phyloP scores from a whole-genome alignment of 768 basidiomycete genomes.

The Cystobasidium tubakii region DNA sequence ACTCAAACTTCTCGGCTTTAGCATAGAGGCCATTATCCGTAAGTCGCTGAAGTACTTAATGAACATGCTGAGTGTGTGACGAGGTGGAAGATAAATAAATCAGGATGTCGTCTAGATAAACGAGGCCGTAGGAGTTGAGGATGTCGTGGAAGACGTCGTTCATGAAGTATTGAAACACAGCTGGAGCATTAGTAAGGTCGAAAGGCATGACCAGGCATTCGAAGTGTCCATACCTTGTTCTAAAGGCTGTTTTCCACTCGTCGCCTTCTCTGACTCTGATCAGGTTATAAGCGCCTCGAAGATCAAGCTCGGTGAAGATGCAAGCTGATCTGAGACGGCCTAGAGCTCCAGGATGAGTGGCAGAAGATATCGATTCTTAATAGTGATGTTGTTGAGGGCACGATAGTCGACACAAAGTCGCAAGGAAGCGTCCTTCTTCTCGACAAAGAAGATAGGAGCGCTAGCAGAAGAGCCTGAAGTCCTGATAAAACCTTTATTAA shows the following conservation, averaged over 20 bases:
- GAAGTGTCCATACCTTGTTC: constrained; percentile 51
- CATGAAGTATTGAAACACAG: constrained; percentile 54
- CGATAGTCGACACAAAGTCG: constrained; percentile 41
- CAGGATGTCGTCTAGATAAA: constrained; percentile 54
- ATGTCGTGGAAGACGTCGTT: constrained; percentile 51
- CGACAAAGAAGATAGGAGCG: constrained; percentile 39
- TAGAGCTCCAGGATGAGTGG: constrained; percentile 35
- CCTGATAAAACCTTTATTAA: constrained; percentile 51
- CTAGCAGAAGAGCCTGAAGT: constrained; percentile 21
- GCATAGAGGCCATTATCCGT: constrained; percentile 49
- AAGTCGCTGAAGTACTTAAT: constrained; percentile 49
- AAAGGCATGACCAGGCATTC: constrained; percentile 54
- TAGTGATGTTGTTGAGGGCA: constrained; percentile 37
- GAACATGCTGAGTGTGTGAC: constrained; percentile 51
- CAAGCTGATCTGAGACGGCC: constrained; percentile 45
- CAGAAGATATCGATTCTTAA: constrained; percentile 39
- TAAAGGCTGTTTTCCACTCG: constrained; percentile 53
- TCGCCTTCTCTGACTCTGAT: constrained; percentile 52
- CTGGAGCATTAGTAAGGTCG: constrained; percentile 47
- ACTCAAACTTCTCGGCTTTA: constrained; percentile 48
- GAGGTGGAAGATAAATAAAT: constrained; percentile 51
- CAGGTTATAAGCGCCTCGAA: constrained; percentile 53
- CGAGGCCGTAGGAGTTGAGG: constrained; percentile 51
- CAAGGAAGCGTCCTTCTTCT: constrained; percentile 33
- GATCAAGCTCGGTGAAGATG: constrained; percentile 50